phyloP scores from a whole-genome alignment of 257 asterid species.

The Thymus quinquecostatus region DNA sequence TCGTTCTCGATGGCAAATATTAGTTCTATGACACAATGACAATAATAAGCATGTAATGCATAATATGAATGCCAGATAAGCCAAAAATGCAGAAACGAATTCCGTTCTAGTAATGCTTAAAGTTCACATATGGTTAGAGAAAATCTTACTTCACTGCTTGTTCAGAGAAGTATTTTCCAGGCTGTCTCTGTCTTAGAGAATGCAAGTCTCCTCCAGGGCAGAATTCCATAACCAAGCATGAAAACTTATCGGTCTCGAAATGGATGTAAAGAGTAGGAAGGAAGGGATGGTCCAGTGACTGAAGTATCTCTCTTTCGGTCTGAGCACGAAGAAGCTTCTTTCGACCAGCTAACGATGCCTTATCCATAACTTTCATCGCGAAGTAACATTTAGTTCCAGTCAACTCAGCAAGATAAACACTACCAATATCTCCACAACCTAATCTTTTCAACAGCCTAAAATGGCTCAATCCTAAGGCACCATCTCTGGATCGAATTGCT shows the following conservation, averaged over 20 bases:
- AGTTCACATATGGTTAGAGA: conserved; percentile 28
- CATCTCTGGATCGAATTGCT: conserved; percentile 48
- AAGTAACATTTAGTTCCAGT: conserved; percentile 52
- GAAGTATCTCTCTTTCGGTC: conserved; percentile 56
- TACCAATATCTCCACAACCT: conserved; percentile 66
- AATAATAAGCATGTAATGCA: conserved; percentile 11
- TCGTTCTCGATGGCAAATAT: not conserved
- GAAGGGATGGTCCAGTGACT: conserved; percentile 62
- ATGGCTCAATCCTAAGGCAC: conserved; percentile 51
- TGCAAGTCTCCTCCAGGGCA: conserved; percentile 66
- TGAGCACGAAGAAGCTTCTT: conserved; percentile 67
- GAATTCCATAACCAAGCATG: conserved; percentile 59
- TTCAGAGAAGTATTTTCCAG: conserved; percentile 57
- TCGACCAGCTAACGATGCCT: conserved; percentile 48
- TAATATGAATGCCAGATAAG: conserved; percentile 7
- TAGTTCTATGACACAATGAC: not conserved
- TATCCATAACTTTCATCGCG: conserved; percentile 65
- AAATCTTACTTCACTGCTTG: conserved; percentile 60
- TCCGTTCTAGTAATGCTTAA: not conserved
- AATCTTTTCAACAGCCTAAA: conserved; percentile 56
- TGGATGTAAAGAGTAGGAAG: conserved; percentile 55
- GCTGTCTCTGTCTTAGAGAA: conserved; percentile 55
- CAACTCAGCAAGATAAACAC: conserved; percentile 59
- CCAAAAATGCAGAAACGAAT: conserved; percentile 4
- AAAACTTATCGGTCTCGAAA: conserved; percentile 56